Conservation (phyloP, 345 rosid species). For the Lepidium sativum region DNA sequence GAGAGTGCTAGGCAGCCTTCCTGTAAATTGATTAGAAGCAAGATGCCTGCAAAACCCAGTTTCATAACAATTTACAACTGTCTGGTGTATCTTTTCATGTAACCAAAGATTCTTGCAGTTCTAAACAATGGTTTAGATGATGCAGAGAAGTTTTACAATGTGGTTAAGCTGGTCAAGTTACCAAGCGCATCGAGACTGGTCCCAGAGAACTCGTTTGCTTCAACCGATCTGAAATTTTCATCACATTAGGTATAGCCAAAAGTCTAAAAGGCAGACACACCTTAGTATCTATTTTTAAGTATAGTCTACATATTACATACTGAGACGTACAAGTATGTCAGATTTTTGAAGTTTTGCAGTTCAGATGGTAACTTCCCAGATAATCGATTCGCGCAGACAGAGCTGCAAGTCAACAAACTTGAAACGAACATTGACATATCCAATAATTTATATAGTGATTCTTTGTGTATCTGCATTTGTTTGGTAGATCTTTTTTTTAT, state of each 20-base stretch:
- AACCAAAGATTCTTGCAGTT: background rate
- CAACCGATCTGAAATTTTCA: constrained; percentile 33
- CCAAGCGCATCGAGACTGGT: constrained; percentile 40
- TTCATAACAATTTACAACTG: background rate
- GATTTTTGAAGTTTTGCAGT: constrained; percentile 35
- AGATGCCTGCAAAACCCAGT: constrained; percentile 27
- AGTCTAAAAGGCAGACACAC: no score
- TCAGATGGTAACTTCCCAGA: constrained; percentile 39
- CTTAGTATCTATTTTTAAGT: no score
- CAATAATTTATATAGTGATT: no score
- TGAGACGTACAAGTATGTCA: constrained; percentile 34
- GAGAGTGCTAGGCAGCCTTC: constrained; percentile 30
- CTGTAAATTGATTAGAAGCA: constrained; percentile 31
- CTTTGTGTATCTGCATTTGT: no score
- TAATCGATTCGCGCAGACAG: constrained; percentile 35
- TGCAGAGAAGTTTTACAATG: constrained; percentile 30
- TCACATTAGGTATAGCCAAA: background rate
- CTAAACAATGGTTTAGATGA: background rate
- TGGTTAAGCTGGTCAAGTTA: constrained; percentile 28
- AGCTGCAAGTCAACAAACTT: constrained; percentile 14
- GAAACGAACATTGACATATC: no score
- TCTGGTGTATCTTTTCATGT: background rate
- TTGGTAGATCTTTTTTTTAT: no score
- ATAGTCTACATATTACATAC: no score
- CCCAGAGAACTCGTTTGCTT: constrained; percentile 49